Conservation (phyloP, 495 filamentous ascomycete species). For the Mytilinidion resinicola region DNA sequence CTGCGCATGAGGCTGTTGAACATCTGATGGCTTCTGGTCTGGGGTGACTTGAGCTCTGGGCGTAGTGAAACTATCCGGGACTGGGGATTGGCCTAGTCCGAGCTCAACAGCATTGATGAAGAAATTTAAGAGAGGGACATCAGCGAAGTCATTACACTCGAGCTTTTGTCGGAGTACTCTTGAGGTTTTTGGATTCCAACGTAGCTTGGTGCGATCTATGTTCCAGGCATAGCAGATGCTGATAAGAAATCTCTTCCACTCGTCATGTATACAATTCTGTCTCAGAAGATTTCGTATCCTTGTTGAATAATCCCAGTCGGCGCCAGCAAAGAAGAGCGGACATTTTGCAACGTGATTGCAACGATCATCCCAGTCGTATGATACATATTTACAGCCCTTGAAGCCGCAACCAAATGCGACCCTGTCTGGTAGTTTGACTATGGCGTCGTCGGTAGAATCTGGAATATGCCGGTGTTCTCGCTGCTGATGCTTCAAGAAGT, state of each 20-base stretch:
- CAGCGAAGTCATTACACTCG: conserved; percentile 22
- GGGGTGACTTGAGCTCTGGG: conserved; percentile 20
- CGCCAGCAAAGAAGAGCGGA: conserved; percentile 4
- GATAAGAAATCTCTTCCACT: conserved; percentile 17
- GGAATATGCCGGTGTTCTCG: conserved; percentile 5
- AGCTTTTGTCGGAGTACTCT: conserved; percentile 24
- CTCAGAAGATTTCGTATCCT: conserved; percentile 27
- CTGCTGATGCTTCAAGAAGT: conserved; percentile 4
- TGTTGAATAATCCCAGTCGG: conserved; percentile 24
- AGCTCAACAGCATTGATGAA: conserved; percentile 21
- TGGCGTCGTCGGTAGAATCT: conserved; percentile 17
- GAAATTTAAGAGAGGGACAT: conserved; percentile 14
- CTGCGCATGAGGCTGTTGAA: too few species aligned
- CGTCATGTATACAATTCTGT: conserved; percentile 20
- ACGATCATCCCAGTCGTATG: conserved; percentile 22
- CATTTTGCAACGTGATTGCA: conserved; percentile 26
- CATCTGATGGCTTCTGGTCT: not conserved
- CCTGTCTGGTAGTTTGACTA: conserved; percentile 13
- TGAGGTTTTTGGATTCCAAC: conserved; percentile 22
- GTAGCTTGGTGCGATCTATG: conserved; percentile 20
- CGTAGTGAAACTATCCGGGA: conserved; percentile 18
- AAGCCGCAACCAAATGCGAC: conserved; percentile 26
- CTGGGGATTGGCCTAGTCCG: conserved; percentile 12
- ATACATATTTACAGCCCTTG: conserved; percentile 22
- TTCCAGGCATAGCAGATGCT: conserved; percentile 11